These are phyloP conservation scores for Pseudopyricularia cyperi DNA, from an alignment of 2,329 filamentous ascomycete genomes.

Conservation along the genomic window DNA sequence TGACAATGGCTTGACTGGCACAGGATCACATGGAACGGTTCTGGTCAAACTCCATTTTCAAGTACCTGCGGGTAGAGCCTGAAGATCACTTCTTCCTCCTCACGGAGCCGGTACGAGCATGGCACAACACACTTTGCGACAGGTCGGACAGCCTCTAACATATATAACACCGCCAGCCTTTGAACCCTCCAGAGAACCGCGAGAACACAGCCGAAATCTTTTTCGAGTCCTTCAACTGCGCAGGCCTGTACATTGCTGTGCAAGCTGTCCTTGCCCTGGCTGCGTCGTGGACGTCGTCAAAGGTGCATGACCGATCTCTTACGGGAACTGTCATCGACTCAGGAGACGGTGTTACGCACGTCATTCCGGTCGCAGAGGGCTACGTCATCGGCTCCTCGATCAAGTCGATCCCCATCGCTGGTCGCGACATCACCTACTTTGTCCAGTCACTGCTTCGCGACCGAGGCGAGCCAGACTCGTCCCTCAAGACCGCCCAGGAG, in stretches of 20 bases:
- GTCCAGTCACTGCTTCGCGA: conserved; percentile 93
- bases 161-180: conserved; percentile 42
- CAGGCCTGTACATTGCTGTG: conserved; percentile 95
- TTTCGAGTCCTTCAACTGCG: conserved; percentile 99
- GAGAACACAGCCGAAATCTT: conserved; percentile 99
- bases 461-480: conserved; percentile 91
- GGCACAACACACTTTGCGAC: conserved; percentile 1
- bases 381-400: conserved; percentile 99
- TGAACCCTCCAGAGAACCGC: conserved; percentile 97
- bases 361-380: conserved; percentile 95
- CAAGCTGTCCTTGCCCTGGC: conserved; percentile 94
- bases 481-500: conserved; percentile 90
- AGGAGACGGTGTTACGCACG: conserved; percentile 96
- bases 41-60: conserved; percentile 99
- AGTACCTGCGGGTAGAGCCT: conserved; percentile 93
- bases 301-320: conserved; percentile 88
- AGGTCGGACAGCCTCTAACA: neutral
- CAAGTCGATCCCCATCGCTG: conserved; percentile 96
- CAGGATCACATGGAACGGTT: conserved; percentile 99
- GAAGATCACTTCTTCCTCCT: conserved; percentile 98
- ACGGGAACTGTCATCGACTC: conserved; percentile 98
- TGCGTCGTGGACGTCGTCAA: conserved; percentile 96
- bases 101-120: conserved; percentile 70
- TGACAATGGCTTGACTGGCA: conserved; percentile 9
- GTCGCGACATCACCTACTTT: conserved; percentile 97